Percentiles rank a stretch among this genome's conserved stretches.
phyloP scores from a whole-genome alignment of 106 monocot species.

The Acorus gramineus region DNA sequence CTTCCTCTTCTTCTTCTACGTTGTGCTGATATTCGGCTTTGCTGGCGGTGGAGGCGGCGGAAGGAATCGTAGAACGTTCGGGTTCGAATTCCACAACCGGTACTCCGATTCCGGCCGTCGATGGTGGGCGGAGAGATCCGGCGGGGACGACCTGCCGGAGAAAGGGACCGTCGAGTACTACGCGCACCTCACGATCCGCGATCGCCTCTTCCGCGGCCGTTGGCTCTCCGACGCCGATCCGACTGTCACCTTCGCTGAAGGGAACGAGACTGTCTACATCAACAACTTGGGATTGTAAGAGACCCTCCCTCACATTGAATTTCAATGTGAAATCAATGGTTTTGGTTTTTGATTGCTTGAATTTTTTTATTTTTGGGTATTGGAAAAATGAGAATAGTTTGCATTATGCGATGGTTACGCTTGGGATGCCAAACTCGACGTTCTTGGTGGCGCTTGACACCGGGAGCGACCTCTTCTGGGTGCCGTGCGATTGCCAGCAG shows the following conservation, averaged over 20 bases:
- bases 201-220: slow-evolving; percentile 29
- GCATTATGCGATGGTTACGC: slow-evolving; percentile 59
- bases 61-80: not conserved
- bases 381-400: slow-evolving; percentile 23
- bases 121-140: slow-evolving; percentile 29
- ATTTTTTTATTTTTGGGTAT: not conserved
- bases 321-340: not conserved
- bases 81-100: slow-evolving; percentile 74
- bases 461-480: slow-evolving; percentile 88
- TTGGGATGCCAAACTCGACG: slow-evolving; percentile 60
- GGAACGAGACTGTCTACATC: slow-evolving; percentile 38
- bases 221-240: slow-evolving; percentile 6
- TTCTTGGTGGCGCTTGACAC: slow-evolving; percentile 89
- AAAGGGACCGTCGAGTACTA: slow-evolving; percentile 37
- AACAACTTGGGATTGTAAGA: slow-evolving; percentile 55
- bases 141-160: slow-evolving; percentile 25
- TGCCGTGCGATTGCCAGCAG: slow-evolving; percentile 66
- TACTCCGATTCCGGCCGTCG: slow-evolving; percentile 53
- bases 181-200: slow-evolving; percentile 34
- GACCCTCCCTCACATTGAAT: not conserved
- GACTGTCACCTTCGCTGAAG: slow-evolving; percentile 31
- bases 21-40: too few species aligned
- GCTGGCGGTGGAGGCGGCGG: too few species aligned
- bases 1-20: too few species aligned
- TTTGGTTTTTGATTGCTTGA: not conserved